Evolutionary conservation across 108 stramenopile species (phyloP), one percentile per base, ranked within the genome.

Genomic region (Nannochloropsis oceanica): DNA sequence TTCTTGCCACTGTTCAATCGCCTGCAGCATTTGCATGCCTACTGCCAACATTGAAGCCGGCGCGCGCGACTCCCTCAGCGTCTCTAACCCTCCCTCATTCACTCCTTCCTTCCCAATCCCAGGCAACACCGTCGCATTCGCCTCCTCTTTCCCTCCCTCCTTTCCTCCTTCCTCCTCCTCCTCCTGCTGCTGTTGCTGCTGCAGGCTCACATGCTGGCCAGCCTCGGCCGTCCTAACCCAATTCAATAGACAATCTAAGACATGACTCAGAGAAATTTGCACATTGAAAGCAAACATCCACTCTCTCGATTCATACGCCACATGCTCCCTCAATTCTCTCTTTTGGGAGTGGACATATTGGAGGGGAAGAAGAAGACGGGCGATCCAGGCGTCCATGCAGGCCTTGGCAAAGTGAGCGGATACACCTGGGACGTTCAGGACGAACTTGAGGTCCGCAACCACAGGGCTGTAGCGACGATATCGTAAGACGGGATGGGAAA

Each of bases 271-370:
- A 42, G 85, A 83, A 42, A 97, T 96, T 82, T 92, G 92, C 13
- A 93, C 91, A 87, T 97, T 97, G 89, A 97, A 97, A 18, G 97
- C 95, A 42, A 91, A 92, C 22, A 96, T 94, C 97, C 97, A 97
- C 0, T 93, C 93, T 81, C 94, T 89, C 13, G 86, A 85, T 90
- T 97, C 96, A 26, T 87, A 87, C 87, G 94, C 95, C 12, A 95
- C 92, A 85, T 97, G 96, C 22, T 92, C 93, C 85, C 92, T 89
- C 42, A 84, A 25, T 87, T 88, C 91, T 44, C 92, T 84, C 83
- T 94, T 85, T 93, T 95, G 95, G 59, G 88, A 81, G 79, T 95
- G 95, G 43, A 91, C 85, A 86, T 95, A 93, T 86, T 88, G 86
- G 10, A 27, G 26, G 13, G 83, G n/a, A 79, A 79, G 13, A 9